Base-by-base conservation (phyloP, 1,284 basidiomycete genomes). In the Dichomitus squalens region DNA sequence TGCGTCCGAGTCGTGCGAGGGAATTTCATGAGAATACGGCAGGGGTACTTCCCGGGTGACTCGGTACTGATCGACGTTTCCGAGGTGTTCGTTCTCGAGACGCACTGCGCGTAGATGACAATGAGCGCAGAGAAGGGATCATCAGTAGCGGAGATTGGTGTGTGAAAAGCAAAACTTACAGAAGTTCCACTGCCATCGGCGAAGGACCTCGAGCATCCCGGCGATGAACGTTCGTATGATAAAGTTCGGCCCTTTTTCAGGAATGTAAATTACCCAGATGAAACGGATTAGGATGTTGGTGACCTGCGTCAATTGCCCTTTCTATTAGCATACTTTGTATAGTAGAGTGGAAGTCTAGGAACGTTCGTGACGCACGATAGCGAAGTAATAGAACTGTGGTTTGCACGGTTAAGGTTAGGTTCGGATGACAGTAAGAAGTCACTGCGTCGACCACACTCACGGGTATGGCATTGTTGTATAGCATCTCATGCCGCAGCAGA, bases 101-200 rank as follows among this genome's bases (percentile, higher is more conserved):
- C 92, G 88, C 71, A 82, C 88, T 90, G 66, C 39, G 20, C 54
- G 21, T 18, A 39, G 43, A 41, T 41, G 18, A 20, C 41, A 44
- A 29, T 44, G 6, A 53, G 36, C 46, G 31, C 20, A 34, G 27
- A 41, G 16, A 36, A 44, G 20, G 7, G 31, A 21, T 29, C 4
- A 43, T 8, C 23, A 47, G 16, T 48, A 31, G 14, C 49, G 14
- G 27, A 47, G 47, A 40, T 20, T 6, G 35, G 35, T 9, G 4
- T 31, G 39, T 4, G 27, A 21, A 36, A 53, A 36, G 50, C 0
- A 36, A 18, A 4, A 63, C 69, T 56, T 59, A 94, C 93, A 90
- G 69, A 96, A 93, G 73, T 97, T 97, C 95, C 95, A 98, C 65
- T 92, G 91, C 75, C 86, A 88, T 50, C 95, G 81, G 33, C 95